Percentiles rank a stretch among this genome's conserved stretches.
Conservation (phyloP, 305 asterid genomes). For the Solanum hybrid region DNA sequence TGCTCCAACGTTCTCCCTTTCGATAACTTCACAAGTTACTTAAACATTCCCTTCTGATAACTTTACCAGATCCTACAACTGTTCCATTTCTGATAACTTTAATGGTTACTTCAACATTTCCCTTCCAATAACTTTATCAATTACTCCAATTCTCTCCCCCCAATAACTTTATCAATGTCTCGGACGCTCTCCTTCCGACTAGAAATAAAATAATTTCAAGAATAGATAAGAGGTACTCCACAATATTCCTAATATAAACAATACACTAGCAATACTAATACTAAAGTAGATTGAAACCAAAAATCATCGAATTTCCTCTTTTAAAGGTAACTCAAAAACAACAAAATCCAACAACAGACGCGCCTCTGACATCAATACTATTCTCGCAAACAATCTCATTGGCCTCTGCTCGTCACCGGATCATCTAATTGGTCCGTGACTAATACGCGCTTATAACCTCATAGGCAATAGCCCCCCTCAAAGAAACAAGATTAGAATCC, state of each 20-base stretch:
- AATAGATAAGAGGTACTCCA: not conserved
- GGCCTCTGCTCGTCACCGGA: not conserved
- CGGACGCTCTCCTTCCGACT: not conserved
- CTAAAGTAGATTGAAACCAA: not conserved
- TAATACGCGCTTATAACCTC: not conserved
- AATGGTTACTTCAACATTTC: not conserved
- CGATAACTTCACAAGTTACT: not conserved
- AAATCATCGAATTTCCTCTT: not conserved
- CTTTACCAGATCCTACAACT: not conserved
- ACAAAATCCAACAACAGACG: not conserved
- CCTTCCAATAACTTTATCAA: not conserved
- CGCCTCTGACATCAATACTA: not conserved
- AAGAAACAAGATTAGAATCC: not conserved
- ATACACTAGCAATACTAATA: not conserved
- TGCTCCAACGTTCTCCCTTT: not conserved
- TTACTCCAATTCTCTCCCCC: not conserved
- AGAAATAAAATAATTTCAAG: not conserved
- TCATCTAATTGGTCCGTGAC: constrained; percentile 16
- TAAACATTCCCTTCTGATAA: not conserved
- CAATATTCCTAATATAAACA: not conserved
- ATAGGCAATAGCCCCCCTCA: not conserved
- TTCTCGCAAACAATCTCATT: not conserved
- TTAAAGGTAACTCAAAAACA: not conserved
- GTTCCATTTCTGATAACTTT: not conserved
- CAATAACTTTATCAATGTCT: not conserved